Base-by-base conservation (phyloP, 495 filamentous ascomycete genomes). In the Hypoxylon cercidicola region DNA sequence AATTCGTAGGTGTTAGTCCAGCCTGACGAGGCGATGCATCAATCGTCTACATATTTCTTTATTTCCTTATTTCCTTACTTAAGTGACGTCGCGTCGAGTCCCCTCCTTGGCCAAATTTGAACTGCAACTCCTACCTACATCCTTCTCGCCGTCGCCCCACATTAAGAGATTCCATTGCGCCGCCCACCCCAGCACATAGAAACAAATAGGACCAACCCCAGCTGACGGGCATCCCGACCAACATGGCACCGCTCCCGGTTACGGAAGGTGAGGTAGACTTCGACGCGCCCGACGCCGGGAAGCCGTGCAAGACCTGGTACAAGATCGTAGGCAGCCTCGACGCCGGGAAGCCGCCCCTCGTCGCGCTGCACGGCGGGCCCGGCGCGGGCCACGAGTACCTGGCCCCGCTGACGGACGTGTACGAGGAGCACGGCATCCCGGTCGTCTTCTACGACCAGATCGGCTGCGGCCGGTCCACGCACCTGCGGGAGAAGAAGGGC, bases 401-500 rank as follows among this genome's bases (percentile, higher is more conserved):
- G 9, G 48, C 69, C 8, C 73, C 76, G 15, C 48, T 79, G 30
- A 58, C 60, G 7, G 72, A 79, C 32, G 59, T 80, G 19, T 51
- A 69, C 52, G 20, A 55, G n/a, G 19, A 47, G 44, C 44, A 47
- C 44, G 65, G 57, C 55, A 76, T 74, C 44, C 77, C 81, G 12
- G 69, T 83, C n/a, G 67, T 85, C 16, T 55, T 83, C 58, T 85
- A 85, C 65, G 81, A 84, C 64, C 82, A 84, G 55, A 54, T 85
- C 60, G 80, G 81, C 16, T 80, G 76, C 67, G 82, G 81, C 13
- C 32, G 62, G n/a, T 78, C 73, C 32, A 82, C 82, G 1, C 80
- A 74, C 53, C 69, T 82, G 44, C 44, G 35, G 11, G 35, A 39
- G 11, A 71, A 76, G 53, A 82, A 11, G 4, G 55, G 61, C 25